Percentiles rank a stretch among this genome's conserved stretches.
Evolutionary conservation across 202 grass and related monocot species (phyloP).

Genomic region (Schoenoplectus tabernaemontani): DNA sequence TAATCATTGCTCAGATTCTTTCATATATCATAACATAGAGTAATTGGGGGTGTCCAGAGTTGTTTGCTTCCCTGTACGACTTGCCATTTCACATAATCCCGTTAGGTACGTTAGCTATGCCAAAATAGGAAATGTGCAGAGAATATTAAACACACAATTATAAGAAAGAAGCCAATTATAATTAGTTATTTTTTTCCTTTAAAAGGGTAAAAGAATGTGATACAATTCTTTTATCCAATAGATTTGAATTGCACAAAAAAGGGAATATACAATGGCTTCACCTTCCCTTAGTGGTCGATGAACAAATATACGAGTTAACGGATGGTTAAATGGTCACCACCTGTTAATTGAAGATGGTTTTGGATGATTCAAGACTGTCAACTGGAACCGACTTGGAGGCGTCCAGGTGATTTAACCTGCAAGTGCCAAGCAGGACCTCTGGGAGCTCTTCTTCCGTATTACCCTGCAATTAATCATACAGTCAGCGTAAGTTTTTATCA

Average conservation of each 20-base stretch:
- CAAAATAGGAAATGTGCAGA: neutral
- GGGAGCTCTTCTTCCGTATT: constrained; percentile 75
- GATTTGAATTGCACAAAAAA: neutral
- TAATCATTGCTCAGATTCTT: neutral
- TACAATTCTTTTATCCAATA: neutral
- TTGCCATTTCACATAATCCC: neutral
- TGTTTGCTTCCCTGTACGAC: neutral
- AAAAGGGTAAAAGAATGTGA: constrained; percentile 1
- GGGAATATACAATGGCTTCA: neutral
- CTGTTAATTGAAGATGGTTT: constrained; percentile 12
- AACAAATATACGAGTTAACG: neutral
- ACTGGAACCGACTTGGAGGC: constrained; percentile 64
- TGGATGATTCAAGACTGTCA: constrained; percentile 14
- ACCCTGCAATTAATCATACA: constrained; percentile 44
- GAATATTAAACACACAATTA: neutral
- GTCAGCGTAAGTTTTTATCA: neutral
- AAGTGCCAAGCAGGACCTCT: constrained; percentile 67
- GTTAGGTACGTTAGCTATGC: neutral
- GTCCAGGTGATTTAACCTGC: constrained; percentile 68
- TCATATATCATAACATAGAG: neutral
- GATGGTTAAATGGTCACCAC: neutral
- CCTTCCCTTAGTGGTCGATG: neutral
- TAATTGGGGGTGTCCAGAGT: too few relatives aligned
- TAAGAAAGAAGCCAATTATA: neutral
- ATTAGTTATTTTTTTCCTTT: neutral